Percentiles rank a stretch among this genome's conserved stretches.
Evolutionary conservation across 1,139 yeast genomes (phyloP).

Genomic region (Casaregolazyma suthepensis): DNA sequence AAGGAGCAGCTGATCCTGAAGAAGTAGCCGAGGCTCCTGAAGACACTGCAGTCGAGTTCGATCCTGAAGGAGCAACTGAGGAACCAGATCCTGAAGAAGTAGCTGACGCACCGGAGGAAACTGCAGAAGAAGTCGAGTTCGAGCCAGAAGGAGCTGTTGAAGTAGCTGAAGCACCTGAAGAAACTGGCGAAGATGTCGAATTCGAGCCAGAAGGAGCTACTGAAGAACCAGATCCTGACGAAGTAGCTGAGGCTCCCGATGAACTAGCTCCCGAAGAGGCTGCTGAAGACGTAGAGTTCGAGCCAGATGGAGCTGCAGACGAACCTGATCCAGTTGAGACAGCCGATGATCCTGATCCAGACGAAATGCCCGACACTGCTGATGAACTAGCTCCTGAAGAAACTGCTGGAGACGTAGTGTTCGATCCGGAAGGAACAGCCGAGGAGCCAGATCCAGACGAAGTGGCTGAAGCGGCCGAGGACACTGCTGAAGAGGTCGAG

Average conservation of each 20-base stretch:
- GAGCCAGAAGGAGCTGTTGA: neutral
- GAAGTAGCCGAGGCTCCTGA: neutral
- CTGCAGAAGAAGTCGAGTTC: no score
- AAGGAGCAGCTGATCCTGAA: neutral
- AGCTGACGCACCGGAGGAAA: no score
- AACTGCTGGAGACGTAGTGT: neutral
- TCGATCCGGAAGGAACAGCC: slow-evolving; percentile 2
- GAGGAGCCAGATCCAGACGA: slow-evolving; percentile 9
- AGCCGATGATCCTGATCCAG: neutral
- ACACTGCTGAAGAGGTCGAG: no score
- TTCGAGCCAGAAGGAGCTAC: neutral
- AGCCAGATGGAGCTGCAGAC: neutral
- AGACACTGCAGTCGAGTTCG: no score
- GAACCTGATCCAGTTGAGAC: slow-evolving; percentile 1
- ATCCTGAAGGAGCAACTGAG: slow-evolving; percentile 4
- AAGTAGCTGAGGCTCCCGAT: slow-evolving; percentile 3
- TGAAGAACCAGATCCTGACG: slow-evolving; percentile 7
- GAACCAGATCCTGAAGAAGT: neutral
- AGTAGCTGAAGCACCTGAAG: slow-evolving; percentile 4
- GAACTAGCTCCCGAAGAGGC: slow-evolving; percentile 7
- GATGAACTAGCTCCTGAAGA: neutral
- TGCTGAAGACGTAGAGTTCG: neutral
- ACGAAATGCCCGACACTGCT: neutral
- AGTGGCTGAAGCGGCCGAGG: no score
- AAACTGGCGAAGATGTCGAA: no score